phyloP scores from a whole-genome alignment of 1,284 basidiomycete species.

The Rhizopogon parksii region DNA sequence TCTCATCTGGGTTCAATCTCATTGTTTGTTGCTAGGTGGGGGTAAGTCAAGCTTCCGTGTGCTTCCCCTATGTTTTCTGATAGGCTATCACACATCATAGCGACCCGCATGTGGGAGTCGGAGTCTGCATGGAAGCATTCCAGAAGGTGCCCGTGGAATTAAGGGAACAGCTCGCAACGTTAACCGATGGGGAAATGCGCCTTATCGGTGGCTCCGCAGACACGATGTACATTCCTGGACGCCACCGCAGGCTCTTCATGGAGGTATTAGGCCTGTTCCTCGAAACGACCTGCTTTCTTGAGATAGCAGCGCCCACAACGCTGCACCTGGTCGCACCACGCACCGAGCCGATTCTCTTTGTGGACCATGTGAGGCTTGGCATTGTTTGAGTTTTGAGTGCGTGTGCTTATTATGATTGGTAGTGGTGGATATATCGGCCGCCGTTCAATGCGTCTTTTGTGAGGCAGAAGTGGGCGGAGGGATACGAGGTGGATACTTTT shows the following conservation, averaged over 20 bases:
- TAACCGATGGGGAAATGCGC: constrained; percentile 29
- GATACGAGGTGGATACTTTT: constrained; percentile 44
- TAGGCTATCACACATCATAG: constrained; percentile 19
- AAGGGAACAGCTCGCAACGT: constrained; percentile 32
- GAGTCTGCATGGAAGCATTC: constrained; percentile 38
- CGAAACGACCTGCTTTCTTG: constrained; percentile 43
- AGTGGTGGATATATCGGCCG: constrained; percentile 46
- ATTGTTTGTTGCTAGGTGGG: constrained; percentile 29
- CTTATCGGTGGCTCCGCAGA: constrained; percentile 45
- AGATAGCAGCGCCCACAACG: constrained; percentile 41
- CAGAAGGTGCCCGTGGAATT: constrained; percentile 27
- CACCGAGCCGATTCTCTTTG: constrained; percentile 36
- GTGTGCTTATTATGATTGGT: neutral
- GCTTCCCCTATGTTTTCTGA: neutral
- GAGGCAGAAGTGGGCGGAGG: constrained; percentile 37
- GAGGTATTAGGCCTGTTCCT: constrained; percentile 38
- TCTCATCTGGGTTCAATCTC: constrained; percentile 5
- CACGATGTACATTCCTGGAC: constrained; percentile 41
- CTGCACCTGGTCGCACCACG: constrained; percentile 36
- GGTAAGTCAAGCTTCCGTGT: constrained; percentile 21
- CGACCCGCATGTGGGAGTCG: constrained; percentile 38
- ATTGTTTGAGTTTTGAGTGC: neutral
- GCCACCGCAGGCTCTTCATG: constrained; percentile 33
- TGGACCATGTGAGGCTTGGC: constrained; percentile 37
- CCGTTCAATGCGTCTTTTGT: constrained; percentile 42